Conservation (phyloP, 78 protist species). For the Speleostelium caveatum region DNA sequence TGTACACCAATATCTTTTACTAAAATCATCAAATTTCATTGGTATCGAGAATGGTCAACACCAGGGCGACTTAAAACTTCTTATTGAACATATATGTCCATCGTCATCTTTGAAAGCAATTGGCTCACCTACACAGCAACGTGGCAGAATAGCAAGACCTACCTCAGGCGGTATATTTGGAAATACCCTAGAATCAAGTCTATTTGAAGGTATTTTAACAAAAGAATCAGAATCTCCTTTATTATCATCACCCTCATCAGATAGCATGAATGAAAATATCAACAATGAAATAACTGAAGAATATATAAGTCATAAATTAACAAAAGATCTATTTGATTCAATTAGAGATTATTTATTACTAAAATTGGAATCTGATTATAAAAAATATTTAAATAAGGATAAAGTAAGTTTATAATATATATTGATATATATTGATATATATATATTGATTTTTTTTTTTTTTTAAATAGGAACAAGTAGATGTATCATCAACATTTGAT, state of each 20-base stretch:
- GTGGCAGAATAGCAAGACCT: too few relatives aligned
- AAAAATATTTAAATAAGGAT: slow-evolving; percentile 33
- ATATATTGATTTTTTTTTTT: too few relatives aligned
- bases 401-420: not conserved
- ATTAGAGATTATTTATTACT: slow-evolving; percentile 23
- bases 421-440: too few relatives aligned
- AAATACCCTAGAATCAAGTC: not conserved
- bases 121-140: too few relatives aligned
- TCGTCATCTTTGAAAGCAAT: not conserved
- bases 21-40: not conserved
- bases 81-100: not conserved
- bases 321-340: slow-evolving; percentile 33
- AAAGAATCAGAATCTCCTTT: not conserved
- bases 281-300: not conserved
- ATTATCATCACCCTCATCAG: not conserved
- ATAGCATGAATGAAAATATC: not conserved
- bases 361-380: slow-evolving; percentile 29
- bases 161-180: not conserved
- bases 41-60: not conserved
- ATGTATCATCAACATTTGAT: too few relatives aligned
- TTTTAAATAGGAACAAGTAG: not conserved
- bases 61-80: not conserved
- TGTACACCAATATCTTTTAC: not conserved
- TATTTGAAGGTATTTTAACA: not conserved
- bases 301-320: not conserved